Base-by-base conservation (phyloP, 2,329 filamentous ascomycete genomes). In the Ascochyta fabae region DNA sequence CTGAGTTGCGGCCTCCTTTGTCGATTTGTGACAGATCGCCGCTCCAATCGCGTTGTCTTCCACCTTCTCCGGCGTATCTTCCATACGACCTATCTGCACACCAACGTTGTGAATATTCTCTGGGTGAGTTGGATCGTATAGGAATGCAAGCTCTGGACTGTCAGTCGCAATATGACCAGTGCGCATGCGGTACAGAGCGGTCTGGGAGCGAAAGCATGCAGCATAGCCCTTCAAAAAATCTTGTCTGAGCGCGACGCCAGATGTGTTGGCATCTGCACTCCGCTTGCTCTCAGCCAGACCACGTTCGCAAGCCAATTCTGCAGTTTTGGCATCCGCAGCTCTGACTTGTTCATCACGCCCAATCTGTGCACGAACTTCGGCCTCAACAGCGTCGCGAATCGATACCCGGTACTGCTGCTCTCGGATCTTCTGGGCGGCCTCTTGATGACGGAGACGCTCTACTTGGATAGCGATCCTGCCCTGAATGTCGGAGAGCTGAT, bases 221-320 rank as follows among this genome's bases (percentile, higher is more conserved):
- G 45, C 38, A 12, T 70, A 72, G 0, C 70, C 70, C 8, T 67
- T 45, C 2, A 66, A 27, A 19, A 65, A 71, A 0, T 46, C 54
- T 0, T 27, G 33, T 16, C 60, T 31, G 2, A 15, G 13, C 29
- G 35, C 8, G 36, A 9, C 56, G 39, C 19, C 4, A 26, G 39
- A 6, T 1, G 34, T 36, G 2, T 47, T 46, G 10, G 49, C 61
- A 5, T 56, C 60, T 4, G 27, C 40, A 0, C 19, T 27, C 4
- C 13, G 15, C 29, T 44, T 36, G 12, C 29, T 23, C 9, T 48
- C 48, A 22, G 40, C 50, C 2, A 58, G 53, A 0, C 66, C 62
- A 3, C 60, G 48, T 6, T 61, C 54, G 16, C 62, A 67, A 23
- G 48, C 63, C 0, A 26, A 6, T 3, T 65, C 39, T 0, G 48